Evolutionary conservation across 192 early-diverging fungal species (phyloP), one percentile per base, ranked within the genome.

Genomic region (Coemansia furcata): DNA sequence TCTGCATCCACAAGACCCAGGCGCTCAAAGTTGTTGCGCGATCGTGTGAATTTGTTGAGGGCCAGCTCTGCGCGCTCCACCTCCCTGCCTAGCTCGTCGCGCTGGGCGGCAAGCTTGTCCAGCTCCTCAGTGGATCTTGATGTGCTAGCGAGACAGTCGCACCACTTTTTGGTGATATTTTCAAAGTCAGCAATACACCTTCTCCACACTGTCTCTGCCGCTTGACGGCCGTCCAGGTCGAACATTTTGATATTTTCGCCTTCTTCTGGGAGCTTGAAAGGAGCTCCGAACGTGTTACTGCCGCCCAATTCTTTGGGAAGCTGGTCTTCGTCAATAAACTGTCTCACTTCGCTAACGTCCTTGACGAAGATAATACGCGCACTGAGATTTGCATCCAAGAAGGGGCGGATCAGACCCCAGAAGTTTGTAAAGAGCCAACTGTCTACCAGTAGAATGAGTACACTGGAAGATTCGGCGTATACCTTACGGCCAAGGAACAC

Each of bases 351-450:
- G 6, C 72, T 61, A 7, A 67, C 54, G 8, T 62, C 65, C 12
- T 81, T 81, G 23, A 67, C 78, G 60, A 81, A 81, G 4, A 81
- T 52, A 26, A 81, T 81, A 44, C 78, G 73, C 1, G 78, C 73
- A 23, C 78, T 69, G 12, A 81, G 65, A 40, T 76, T 81, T 15
- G 47, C 73, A 15, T 81, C 78, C 32, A 81, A 52, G 32, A 81
- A 81, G 4, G 73, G 73, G 1, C 74, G 73, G 30, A 81, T 63
- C 6, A 81, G 63, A 47, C 35, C 70, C 78, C 78, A 81, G 40
- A 76, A 72, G 46, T 81, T 81, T 30, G 43, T 62, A 68, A 81
- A 81, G n/a, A 81, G 64, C 78, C 78, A 81, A 71, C 70, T 81
- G 39, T 81, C 78, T 4, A 81, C 78, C 64, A 81, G 50, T 46